Conservation (phyloP, 805 yeast genomes). For the Cyberlindnera samutprakarnensis region DNA sequence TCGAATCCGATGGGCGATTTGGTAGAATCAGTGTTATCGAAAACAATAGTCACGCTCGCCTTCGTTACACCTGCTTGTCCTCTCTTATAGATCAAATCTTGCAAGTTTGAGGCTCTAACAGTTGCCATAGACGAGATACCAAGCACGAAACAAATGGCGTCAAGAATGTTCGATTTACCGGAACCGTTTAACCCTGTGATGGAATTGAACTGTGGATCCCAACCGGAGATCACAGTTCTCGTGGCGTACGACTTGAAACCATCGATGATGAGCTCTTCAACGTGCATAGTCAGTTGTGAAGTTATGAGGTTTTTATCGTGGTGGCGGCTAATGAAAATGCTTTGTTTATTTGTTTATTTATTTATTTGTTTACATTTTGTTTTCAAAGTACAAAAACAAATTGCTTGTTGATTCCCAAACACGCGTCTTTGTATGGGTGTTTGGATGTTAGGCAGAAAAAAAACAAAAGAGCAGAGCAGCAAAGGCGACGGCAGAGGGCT, state of each 20-base stretch:
- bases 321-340: too few relatives aligned
- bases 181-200: constrained; percentile 97
- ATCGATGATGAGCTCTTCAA: constrained; percentile 93
- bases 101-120: constrained; percentile 87
- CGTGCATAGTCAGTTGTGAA: too few relatives aligned
- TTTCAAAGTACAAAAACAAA: too few relatives aligned
- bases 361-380: too few relatives aligned
- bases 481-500: too few relatives aligned
- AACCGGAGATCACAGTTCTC: constrained; percentile 87
- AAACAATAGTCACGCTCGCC: constrained; percentile 94
- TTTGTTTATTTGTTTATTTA: too few relatives aligned
- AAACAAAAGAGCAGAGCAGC: too few relatives aligned
- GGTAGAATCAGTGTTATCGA: constrained; percentile 72
- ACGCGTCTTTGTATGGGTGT: too few relatives aligned
- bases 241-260: constrained; percentile 98
- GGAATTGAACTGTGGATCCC: constrained; percentile 97
- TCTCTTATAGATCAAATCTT: constrained; percentile 90
- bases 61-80: constrained; percentile 98
- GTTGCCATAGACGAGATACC: constrained; percentile 95
- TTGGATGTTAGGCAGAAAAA: too few relatives aligned
- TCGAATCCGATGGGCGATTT: constrained; percentile 87
- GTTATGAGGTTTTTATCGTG: too few relatives aligned
- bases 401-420: too few relatives aligned
- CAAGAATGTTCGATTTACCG: constrained; percentile 93
- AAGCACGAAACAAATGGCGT: constrained; percentile 96